A percentile compares a stretch with the other conserved stretches of the same genome.
Evolutionary conservation across 441 rosid genomes (phyloP).

Genomic region (Gossypium davidsonii): DNA sequence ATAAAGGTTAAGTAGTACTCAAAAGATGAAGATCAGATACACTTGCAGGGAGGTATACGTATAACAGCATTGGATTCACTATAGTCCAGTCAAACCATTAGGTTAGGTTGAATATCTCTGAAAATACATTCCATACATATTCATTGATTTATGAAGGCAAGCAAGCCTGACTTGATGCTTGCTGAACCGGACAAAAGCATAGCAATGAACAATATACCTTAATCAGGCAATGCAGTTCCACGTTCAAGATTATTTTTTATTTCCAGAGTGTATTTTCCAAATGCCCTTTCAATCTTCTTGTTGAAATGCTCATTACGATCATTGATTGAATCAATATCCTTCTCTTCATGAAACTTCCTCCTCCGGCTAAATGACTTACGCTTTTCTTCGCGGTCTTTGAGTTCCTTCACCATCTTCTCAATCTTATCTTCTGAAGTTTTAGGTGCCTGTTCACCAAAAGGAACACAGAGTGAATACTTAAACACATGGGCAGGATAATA

Average conservation of each 20-base stretch:
- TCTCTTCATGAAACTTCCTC: conserved; percentile 80
- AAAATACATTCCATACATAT: neutral
- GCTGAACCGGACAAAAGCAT: neutral
- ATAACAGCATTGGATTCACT: neutral
- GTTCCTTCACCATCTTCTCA: conserved; percentile 81
- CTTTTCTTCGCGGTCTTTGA: conserved; percentile 64
- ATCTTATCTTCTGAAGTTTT: conserved; percentile 71
- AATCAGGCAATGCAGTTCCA: conserved; percentile 92
- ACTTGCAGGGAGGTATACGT: neutral
- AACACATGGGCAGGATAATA: neutral
- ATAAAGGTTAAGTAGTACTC: neutral
- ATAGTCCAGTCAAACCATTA: neutral
- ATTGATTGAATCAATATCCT: conserved; percentile 92
- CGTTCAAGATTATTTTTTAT: conserved; percentile 90
- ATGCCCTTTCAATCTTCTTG: conserved; percentile 90
- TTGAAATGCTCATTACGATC: conserved; percentile 96
- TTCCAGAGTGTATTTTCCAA: conserved; percentile 83
- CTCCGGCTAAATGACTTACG: conserved; percentile 74
- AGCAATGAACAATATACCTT: conserved; percentile 21
- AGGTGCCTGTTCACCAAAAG: conserved; percentile 53
- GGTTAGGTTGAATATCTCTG: neutral
- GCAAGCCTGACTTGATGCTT: neutral
- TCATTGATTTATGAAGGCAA: neutral
- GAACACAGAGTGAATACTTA: conserved; percentile 1
- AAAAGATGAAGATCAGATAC: neutral